phyloP scores from a whole-genome alignment of 1,139 yeast species.

The Casaregolazyma lundiana region DNA sequence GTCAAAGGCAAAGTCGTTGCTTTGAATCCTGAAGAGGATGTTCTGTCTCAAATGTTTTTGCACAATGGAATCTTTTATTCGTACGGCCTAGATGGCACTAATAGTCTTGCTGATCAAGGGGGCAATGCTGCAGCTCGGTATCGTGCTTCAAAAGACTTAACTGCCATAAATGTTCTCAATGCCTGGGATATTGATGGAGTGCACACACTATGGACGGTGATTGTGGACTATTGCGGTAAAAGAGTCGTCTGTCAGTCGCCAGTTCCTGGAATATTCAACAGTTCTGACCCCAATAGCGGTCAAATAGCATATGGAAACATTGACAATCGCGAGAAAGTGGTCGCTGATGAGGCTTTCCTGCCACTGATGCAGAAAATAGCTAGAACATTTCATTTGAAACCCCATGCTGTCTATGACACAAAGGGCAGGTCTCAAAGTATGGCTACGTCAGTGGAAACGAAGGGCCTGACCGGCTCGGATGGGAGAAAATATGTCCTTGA shows the following conservation, averaged over 20 bases:
- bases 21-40: constrained; percentile 70
- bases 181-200: constrained; percentile 61
- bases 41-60: constrained; percentile 59
- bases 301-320: constrained; percentile 71
- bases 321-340: constrained; percentile 51
- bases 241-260: constrained; percentile 92
- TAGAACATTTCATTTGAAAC: constrained; percentile 71
- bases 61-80: constrained; percentile 87
- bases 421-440: constrained; percentile 44
- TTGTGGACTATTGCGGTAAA: constrained; percentile 86
- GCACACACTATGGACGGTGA: constrained; percentile 68
- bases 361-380: constrained; percentile 59
- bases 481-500: constrained; percentile 82
- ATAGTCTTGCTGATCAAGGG: constrained; percentile 60
- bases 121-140: constrained; percentile 86
- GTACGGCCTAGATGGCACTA: constrained; percentile 68
- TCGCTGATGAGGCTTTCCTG: constrained; percentile 47
- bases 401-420: constrained; percentile 53
- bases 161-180: constrained; percentile 65
- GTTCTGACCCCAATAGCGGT: constrained; percentile 38
- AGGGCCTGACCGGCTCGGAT: constrained; percentile 84
- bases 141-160: constrained; percentile 73
- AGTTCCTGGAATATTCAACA: constrained; percentile 88
- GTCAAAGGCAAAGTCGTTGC: constrained; percentile 70
- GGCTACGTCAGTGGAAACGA: constrained; percentile 70